Evolutionary conservation across 169 alveolate genomes (phyloP).

Genomic region (Theileria luwenshuni): DNA sequence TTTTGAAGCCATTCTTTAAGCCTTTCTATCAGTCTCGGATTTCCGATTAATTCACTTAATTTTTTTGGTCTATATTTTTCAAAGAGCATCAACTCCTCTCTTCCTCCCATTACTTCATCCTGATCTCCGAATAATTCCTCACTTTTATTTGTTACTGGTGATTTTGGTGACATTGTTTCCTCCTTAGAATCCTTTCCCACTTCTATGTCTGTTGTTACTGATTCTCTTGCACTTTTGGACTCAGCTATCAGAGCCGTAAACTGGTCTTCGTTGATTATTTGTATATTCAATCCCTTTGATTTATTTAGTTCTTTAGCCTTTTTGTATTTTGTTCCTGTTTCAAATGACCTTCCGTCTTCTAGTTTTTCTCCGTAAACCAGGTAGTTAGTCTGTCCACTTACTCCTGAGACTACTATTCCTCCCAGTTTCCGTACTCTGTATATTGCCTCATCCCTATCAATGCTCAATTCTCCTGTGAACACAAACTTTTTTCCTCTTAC

Average conservation of each 20-base stretch:
- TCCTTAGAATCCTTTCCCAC: conserved; percentile 15
- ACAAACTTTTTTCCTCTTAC: conserved; percentile 80
- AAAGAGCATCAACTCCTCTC: conserved; percentile 12
- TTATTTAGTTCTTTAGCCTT: conserved; percentile 76
- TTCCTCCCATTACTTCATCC: neutral
- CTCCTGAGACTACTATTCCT: conserved; percentile 88
- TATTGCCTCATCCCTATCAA: conserved; percentile 80
- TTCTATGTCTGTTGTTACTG: neutral
- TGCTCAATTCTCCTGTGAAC: conserved; percentile 83
- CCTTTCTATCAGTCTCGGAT: conserved; percentile 81
- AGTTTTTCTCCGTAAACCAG: conserved; percentile 89
- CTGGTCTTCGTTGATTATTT: conserved; percentile 79
- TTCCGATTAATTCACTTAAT: conserved; percentile 90
- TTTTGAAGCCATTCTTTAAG: conserved; percentile 91
- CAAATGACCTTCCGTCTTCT: conserved; percentile 93
- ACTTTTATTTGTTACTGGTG: neutral
- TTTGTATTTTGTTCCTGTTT: conserved; percentile 88
- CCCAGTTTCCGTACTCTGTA: conserved; percentile 83
- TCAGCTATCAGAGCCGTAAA: conserved; percentile 60
- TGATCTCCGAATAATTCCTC: neutral
- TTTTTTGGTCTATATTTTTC: conserved; percentile 92
- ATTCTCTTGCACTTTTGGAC: no score
- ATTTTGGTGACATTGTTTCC: neutral
- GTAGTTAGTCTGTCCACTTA: conserved; percentile 87
- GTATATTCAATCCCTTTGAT: conserved; percentile 51